These are phyloP conservation scores for Phylloporus sp. DNA, from an alignment of 1,284 basidiomycete genomes.

Conservation along the genomic window DNA sequence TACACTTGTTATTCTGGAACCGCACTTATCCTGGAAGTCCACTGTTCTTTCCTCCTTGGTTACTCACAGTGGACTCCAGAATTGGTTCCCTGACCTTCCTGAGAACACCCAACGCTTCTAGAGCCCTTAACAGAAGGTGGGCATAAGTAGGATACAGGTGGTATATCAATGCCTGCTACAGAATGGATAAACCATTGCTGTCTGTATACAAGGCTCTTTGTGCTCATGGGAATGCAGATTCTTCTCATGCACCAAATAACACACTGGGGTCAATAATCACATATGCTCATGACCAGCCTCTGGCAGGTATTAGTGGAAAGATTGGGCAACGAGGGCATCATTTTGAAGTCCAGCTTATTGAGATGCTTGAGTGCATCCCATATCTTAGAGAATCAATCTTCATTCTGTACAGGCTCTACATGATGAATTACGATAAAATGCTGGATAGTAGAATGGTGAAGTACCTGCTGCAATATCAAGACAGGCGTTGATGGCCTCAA, in stretches of 20 bases:
- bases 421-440: constrained; percentile 15
- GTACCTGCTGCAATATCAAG: constrained; percentile 84
- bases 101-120: no score
- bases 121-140: constrained; percentile 28
- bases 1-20: no score
- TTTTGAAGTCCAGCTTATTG: constrained; percentile 83
- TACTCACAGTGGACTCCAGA: no score
- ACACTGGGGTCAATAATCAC: constrained; percentile 48
- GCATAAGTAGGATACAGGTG: neutral
- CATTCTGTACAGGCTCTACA: constrained; percentile 74
- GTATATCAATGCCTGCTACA: neutral
- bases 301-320: constrained; percentile 56
- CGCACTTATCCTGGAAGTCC: no score
- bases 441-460: neutral
- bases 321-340: constrained; percentile 67
- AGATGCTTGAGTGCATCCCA: constrained; percentile 71
- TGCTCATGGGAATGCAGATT: constrained; percentile 34
- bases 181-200: constrained; percentile 7
- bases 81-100: no score
- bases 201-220: neutral
- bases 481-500: constrained; percentile 73
- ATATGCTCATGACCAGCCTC: constrained; percentile 79
- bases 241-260: constrained; percentile 48
- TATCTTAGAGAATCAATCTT: constrained; percentile 74
- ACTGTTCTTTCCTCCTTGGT: no score